Conservation (phyloP, 495 filamentous ascomycete species). For the Glutinoglossum americanum region DNA sequence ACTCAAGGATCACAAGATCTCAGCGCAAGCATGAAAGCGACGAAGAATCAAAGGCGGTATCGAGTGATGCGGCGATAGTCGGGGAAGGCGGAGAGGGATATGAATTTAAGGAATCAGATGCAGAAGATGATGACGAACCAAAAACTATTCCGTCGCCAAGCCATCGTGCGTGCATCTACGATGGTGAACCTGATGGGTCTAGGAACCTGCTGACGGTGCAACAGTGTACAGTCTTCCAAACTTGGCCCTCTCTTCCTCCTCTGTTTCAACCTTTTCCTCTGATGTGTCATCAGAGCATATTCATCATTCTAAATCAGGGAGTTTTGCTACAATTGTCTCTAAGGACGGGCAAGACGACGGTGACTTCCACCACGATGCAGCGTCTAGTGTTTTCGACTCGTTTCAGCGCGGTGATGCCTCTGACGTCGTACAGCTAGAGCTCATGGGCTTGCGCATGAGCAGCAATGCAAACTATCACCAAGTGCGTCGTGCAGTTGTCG, state of each 20-base stretch:
- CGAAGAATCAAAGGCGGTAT: slow-evolving; percentile 16
- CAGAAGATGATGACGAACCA: slow-evolving; percentile 28
- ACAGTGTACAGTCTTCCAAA: slow-evolving; percentile 47
- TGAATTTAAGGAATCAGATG: slow-evolving; percentile 23
- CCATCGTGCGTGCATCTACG: background rate
- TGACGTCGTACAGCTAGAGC: slow-evolving; percentile 75
- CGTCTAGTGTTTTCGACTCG: slow-evolving; percentile 61
- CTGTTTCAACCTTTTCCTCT: slow-evolving; percentile 50
- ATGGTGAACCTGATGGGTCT: background rate
- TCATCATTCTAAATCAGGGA: background rate
- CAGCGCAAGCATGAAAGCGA: slow-evolving; percentile 24
- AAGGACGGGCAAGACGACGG: slow-evolving; percentile 29
- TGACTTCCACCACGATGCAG: slow-evolving; percentile 71
- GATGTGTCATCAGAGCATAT: slow-evolving; percentile 7
- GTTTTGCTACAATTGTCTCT: slow-evolving; percentile 7
- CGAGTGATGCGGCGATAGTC: slow-evolving; percentile 19
- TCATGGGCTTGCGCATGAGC: slow-evolving; percentile 70
- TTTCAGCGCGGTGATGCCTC: slow-evolving; percentile 50
- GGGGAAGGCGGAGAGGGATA: slow-evolving; percentile 25
- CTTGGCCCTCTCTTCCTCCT: slow-evolving; percentile 52
- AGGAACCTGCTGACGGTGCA: slow-evolving; percentile 11
- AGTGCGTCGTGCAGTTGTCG: slow-evolving; percentile 66
- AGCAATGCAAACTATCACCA: slow-evolving; percentile 74
- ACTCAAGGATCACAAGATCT: slow-evolving; percentile 32
- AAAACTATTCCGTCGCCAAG: slow-evolving; percentile 23